Conservation (phyloP, 1,139 yeast genomes). For the Eremothecium sinecaudum region DNA sequence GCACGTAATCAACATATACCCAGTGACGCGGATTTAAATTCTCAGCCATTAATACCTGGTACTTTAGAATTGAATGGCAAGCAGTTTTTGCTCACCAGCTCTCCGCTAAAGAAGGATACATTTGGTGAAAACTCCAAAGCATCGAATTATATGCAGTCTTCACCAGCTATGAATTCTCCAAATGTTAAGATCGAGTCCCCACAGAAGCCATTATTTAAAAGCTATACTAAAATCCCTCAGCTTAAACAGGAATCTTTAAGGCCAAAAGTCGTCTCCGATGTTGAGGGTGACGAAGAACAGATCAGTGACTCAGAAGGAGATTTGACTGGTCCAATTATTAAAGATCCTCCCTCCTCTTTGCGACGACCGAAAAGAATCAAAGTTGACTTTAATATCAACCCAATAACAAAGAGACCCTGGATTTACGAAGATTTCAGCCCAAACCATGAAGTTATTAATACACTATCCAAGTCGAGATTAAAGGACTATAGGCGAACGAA, state of each 20-base stretch:
- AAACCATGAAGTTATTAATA: constrained; percentile 16
- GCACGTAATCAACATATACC: background rate
- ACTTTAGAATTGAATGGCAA: constrained; percentile 9
- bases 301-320: constrained; percentile 10
- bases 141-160: background rate
- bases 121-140: background rate
- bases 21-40: constrained; percentile 1
- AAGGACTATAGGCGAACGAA: constrained; percentile 11
- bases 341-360: background rate
- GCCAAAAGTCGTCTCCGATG: background rate
- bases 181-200: background rate
- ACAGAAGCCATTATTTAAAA: background rate
- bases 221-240: background rate
- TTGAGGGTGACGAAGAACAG: constrained; percentile 5
- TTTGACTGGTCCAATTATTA: constrained; percentile 5
- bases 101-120: constrained; percentile 15
- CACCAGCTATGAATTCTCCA: background rate
- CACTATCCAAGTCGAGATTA: constrained; percentile 10
- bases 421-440: constrained; percentile 29
- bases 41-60: constrained; percentile 8
- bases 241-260: background rate
- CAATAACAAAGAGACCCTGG: constrained; percentile 29
- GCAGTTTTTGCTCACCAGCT: constrained; percentile 15
- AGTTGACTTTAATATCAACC: constrained; percentile 28
- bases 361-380: background rate